Base-by-base conservation (phyloP, 768 basidiomycete genomes). In the Mycena sanguinolenta region DNA sequence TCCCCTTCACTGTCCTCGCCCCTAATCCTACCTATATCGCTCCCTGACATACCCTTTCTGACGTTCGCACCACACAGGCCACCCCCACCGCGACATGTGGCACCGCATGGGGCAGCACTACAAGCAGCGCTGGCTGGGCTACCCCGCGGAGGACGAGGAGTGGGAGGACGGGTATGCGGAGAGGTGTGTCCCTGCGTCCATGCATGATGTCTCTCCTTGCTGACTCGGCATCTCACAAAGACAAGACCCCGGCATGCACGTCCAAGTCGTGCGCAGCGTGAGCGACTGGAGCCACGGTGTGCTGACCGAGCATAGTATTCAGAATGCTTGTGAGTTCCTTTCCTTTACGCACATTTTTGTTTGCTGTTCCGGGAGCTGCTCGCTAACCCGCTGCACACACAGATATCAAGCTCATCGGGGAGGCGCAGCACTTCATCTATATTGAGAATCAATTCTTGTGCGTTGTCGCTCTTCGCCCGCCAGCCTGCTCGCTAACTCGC, bases 231-330 rank as follows among this genome's bases (percentile, higher is more conserved):
- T 12, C 12, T 8, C 46, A 17, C 8, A 34, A 21, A 46, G 46
- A 10, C 61, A 73, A 28, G 83, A 86, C 34, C 87, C 87, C 2
- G 85, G 84, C 10, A 92, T 91, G 76, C 84, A 84, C 38, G 92
- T 95, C 21, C 95, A 98, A 83, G 95, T 88, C 19, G 87, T 95
- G 50, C 88, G 97, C 63, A 95, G 93, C 70, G 93, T 96, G 25
- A 90, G 87, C 2, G 97, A 98, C 80, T 99, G 97, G 97, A 94
- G 92, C 75, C 95, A 96, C 75, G 97, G 97, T 3, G 93, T 96
- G 39, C 84, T 97, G 72, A 92, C 89, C 4, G 97, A 98, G 79
- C 88, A 90, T 67, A 96, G 94, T 79, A 95, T 99, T 69, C 97
- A 98, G 81, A 93, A 95, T 74, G 97, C 97, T 55, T 96, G 94